Conservation (phyloP, 495 filamentous ascomycete genomes). For the Talaromyces ruber region DNA sequence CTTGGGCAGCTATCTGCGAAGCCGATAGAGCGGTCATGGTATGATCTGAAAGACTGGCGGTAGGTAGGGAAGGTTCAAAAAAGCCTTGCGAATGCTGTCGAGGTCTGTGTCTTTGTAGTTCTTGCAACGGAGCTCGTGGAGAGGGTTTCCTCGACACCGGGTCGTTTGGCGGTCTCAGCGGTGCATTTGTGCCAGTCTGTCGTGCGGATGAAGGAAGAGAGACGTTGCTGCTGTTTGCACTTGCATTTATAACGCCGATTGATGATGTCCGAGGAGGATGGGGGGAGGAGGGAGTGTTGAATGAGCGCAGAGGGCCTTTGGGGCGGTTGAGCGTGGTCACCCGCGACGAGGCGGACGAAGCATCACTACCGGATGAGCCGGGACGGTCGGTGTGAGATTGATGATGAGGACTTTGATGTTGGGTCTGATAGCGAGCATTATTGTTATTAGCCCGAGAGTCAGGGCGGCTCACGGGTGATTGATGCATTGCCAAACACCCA, state of each 20-base stretch:
- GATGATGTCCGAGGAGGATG: conserved; percentile 29
- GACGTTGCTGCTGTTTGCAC: conserved; percentile 20
- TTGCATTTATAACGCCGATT: conserved; percentile 13
- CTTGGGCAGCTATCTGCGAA: conserved; percentile 84
- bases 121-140: conserved; percentile 27
- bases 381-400: conserved; percentile 14
- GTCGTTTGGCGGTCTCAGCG: conserved; percentile 35
- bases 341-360: conserved; percentile 37
- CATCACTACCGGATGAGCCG: conserved; percentile 45
- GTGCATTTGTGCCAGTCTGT: conserved; percentile 19
- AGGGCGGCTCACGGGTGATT: conserved; percentile 4
- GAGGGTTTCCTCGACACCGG: conserved; percentile 27
- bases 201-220: conserved; percentile 17
- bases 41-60: conserved; percentile 48
- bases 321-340: conserved; percentile 35
- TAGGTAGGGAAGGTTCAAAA: conserved; percentile 80
- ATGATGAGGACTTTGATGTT: conserved; percentile 6
- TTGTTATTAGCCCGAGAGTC: conserved; percentile 1
- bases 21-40: conserved; percentile 49
- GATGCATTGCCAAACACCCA: conserved; percentile 5
- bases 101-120: conserved; percentile 32
- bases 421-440: neutral
- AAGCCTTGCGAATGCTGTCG: conserved; percentile 75
- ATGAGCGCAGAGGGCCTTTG: conserved; percentile 13
- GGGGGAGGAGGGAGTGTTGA: conserved; percentile 21